Evolutionary conservation across 495 filamentous ascomycete species (phyloP).

Genomic region (Neurospora sp.): DNA sequence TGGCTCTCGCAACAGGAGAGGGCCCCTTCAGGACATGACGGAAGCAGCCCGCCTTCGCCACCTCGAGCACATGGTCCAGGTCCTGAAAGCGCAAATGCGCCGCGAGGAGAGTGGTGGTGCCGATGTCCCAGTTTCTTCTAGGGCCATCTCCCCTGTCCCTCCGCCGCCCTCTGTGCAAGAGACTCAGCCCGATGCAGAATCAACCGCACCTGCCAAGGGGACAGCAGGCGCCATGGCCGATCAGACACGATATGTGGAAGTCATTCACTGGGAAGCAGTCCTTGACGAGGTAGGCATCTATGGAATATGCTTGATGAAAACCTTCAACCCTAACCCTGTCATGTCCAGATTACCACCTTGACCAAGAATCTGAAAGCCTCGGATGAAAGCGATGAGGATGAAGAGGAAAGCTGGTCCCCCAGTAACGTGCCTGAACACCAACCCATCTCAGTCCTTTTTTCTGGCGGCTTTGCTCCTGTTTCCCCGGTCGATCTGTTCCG

Average conservation of each 20-base stretch:
- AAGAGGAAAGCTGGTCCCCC: conserved; percentile 13
- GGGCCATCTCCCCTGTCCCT: background rate
- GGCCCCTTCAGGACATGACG: background rate
- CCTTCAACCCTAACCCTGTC: background rate
- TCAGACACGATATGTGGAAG: conserved; percentile 39
- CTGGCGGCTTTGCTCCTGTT: conserved; percentile 24
- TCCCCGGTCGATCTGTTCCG: conserved; percentile 30
- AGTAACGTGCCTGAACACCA: conserved; percentile 5
- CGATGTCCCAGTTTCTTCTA: background rate
- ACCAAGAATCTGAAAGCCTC: conserved; percentile 11
- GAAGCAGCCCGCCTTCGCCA: conserved; percentile 29
- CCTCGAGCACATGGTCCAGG: conserved; percentile 42
- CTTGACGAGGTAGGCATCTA: conserved; percentile 36
- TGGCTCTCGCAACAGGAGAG: conserved; percentile 19
- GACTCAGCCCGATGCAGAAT: background rate
- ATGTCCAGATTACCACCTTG: conserved; percentile 19
- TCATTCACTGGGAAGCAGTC: conserved; percentile 41
- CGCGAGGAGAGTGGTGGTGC: background rate
- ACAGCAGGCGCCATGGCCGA: conserved; percentile 23
- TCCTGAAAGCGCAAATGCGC: conserved; percentile 26
- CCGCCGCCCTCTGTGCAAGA: background rate
- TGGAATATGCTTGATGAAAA: background rate
- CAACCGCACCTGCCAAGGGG: background rate
- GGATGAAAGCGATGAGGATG: conserved; percentile 15
- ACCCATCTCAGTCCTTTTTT: conserved; percentile 28